Percentiles rank a stretch among this genome's conserved stretches.
Evolutionary conservation across 345 rosid genomes (phyloP).

Genomic region (Citrus unshiu): DNA sequence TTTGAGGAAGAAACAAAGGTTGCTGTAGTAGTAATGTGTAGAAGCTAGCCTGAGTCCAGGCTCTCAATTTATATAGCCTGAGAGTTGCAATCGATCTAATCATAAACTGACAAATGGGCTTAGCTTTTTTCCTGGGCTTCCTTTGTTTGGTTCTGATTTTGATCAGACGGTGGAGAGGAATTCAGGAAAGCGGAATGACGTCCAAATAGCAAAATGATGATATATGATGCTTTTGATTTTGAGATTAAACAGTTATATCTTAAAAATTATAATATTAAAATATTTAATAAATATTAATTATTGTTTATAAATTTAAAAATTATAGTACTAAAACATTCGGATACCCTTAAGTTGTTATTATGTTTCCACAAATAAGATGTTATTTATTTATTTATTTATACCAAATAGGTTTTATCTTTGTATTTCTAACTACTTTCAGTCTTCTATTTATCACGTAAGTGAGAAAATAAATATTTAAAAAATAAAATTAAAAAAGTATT

Average conservation of each 20-base stretch:
- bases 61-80: slow-evolving; percentile 17
- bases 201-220: neutral
- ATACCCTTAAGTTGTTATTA: neutral
- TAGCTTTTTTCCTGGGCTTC: neutral
- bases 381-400: too few species aligned
- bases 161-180: slow-evolving; percentile 31
- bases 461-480: too few species aligned
- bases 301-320: too few species aligned
- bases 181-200: neutral
- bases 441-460: too few species aligned
- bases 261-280: too few species aligned
- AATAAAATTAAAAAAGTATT: too few species aligned
- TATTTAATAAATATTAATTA: too few species aligned
- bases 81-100: slow-evolving; percentile 13
- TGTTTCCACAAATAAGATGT: too few species aligned
- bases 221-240: too few species aligned
- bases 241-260: too few species aligned
- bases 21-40: neutral
- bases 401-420: too few species aligned
- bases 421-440: accelerated
- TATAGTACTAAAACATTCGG: accelerated
- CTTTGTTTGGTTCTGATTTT: neutral
- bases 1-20: neutral
- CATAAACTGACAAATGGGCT: slow-evolving; percentile 6
- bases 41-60: neutral